Base-by-base conservation (phyloP, 2,329 filamentous ascomycete species). In the Rhynchosporium secalis region DNA sequence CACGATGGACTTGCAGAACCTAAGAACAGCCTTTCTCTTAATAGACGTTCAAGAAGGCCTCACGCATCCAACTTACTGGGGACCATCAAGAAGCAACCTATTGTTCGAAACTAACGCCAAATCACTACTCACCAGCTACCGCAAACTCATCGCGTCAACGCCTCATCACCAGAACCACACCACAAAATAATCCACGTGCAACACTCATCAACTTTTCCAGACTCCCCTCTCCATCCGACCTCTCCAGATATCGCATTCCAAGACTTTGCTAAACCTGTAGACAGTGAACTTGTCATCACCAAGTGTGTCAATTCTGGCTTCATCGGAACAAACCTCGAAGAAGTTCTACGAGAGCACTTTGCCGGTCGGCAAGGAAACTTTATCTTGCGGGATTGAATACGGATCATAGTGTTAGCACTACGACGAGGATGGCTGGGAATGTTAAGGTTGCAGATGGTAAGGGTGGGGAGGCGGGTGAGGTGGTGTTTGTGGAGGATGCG, bases 341-440 rank as follows among this genome's bases (percentile, higher is more conserved):
- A 63, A 1, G 68, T 74, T 36, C 65, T 82, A 28, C 71, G 74
- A 4, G 63, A 65, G 2, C 71, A 72, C 36, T 61, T 63, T 40
- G 56, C 5, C 4, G 47, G 45, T 15, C n/a, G 46, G 4, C 33
- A 48, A 12, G 62, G 64, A 3, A 65, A 41, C 28, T 71, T 43
- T 69, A 60, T 52, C 67, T 81, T 33, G 72, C 71, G 2, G 80
- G 79, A 0, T 62, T 81, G 61, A 79, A 77, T 3, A 80, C 79
- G 41, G 80, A 81, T 68, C 79, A 81, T 64, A 82, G 79, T 58
- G 78, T 82, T 13, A 79, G 76, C 61, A 81, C 79, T 3, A 78
- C 77, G 2, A 75, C 76, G 29, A 75, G 80, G 7, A 80, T 81
- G 78, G 79, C 79, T 1, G 76, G 72, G 20, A 81, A 82, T 63